Base-by-base conservation (phyloP, 2,329 filamentous ascomycete genomes). In the Aureobasidium lini region DNA sequence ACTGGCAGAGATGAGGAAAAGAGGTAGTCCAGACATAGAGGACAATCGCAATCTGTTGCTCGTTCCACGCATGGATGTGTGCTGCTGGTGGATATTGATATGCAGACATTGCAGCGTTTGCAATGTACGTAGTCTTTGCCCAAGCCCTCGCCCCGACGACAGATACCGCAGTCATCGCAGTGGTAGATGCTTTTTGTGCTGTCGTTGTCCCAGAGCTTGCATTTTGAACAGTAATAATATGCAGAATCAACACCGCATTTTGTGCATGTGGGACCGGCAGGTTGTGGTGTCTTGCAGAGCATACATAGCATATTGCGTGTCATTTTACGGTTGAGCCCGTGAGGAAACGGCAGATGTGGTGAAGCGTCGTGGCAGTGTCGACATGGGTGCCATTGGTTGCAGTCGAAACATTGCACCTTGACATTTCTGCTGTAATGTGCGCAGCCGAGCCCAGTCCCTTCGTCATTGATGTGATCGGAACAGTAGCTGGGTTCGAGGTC, bases 41-140 rank as follows among this genome's bases (percentile, higher is more conserved):
- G 94, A 71, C 94, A 99, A 70, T 97, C 88, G 69, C 91, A 95
- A 70, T 99, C 92, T 34, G 90, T 96, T 8, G 91, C 92, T 50
- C 90, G 84, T 73, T 97, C 94, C 65, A 97, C 93, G 69, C 94
- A 99, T 66, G 90, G 91, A 76, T 99, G 94, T 6, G 88, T 88
- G 43, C 82, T 84, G 68, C 90, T 86, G 60, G 91, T 90, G 2
- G 87, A 85, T 65, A 96, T 96, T 7, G 90, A 88, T 68, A 97
- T 94, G 75, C 94, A 99, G 29, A 95, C 91, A 67, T 90, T 90
- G 74, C 94, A 99, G 66, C 85, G 92, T 87, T 96, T 95, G 87
- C 94, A 99, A 73, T 99, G 94, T 69, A 95, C 92, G 71, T 95
- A 99, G 71, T 99, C 94, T 70, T 96, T 97, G 4, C 94, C 93